Percentiles rank a stretch among this genome's conserved stretches.
These are phyloP conservation scores for Globisporangium apiculatum DNA, from an alignment of 352 stramenopile species.

Conservation along the genomic window DNA sequence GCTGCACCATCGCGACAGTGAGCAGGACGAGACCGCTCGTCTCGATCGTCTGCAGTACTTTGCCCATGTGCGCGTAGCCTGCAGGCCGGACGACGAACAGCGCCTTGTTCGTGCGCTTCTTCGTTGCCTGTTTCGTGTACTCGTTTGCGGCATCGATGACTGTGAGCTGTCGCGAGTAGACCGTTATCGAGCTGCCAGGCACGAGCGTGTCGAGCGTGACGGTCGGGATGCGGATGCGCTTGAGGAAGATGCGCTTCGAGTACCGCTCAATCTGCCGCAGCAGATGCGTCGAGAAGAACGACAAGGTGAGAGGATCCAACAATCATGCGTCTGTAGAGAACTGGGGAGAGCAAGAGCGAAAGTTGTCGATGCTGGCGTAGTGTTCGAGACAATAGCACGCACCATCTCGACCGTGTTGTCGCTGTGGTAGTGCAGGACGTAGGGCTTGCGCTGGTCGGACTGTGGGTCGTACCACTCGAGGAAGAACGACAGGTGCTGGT, in stretches of 20 bases:
- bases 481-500: conserved; percentile 65
- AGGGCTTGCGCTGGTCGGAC: conserved; percentile 55
- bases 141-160: conserved; percentile 66
- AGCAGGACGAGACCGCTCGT: conserved; percentile 25
- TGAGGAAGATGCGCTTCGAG: conserved; percentile 62
- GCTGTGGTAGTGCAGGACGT: conserved; percentile 67
- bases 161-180: conserved; percentile 72
- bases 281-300: background rate
- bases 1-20: conserved; percentile 40
- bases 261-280: conserved; percentile 43
- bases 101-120: conserved; percentile 25
- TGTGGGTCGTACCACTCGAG: conserved; percentile 77
- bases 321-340: background rate
- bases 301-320: background rate
- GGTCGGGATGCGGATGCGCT: conserved; percentile 67
- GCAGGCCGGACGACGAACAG: conserved; percentile 43
- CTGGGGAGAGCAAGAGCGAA: too few relatives aligned
- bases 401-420: conserved; percentile 73
- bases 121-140: conserved; percentile 35
- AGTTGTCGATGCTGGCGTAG: too few relatives aligned
- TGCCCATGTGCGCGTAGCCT: conserved; percentile 43
- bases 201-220: conserved; percentile 61
- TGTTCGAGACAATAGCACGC: conserved; percentile 1
- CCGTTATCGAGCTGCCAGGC: conserved; percentile 55
- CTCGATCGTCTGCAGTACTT: conserved; percentile 39